Percentiles rank a stretch among this genome's conserved stretches.
Evolutionary conservation across 2,329 filamentous ascomycete species (phyloP).

Genomic region (Coniochaeta hoffmannii): DNA sequence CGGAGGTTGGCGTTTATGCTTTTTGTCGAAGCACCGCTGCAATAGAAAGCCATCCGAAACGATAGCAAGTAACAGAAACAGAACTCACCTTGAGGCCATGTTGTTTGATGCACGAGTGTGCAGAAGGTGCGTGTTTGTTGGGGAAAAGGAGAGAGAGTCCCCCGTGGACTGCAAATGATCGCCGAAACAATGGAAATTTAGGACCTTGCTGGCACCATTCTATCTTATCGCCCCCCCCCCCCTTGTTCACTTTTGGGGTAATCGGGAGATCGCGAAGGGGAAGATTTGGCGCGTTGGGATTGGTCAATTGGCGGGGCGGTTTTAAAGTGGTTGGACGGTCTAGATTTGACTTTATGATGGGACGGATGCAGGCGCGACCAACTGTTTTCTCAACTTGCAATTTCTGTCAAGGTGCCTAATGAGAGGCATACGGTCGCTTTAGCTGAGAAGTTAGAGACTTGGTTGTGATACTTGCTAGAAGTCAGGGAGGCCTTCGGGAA

Average conservation of each 20-base stretch:
- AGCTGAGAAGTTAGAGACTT: too few species aligned
- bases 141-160: background rate
- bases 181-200: conserved; percentile 1
- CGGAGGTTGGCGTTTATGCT: too few species aligned
- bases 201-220: conserved; percentile 2
- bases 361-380: background rate
- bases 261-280: conserved; percentile 3
- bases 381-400: background rate
- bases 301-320: conserved; percentile 9
- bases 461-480: too few species aligned
- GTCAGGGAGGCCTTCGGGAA: too few species aligned
- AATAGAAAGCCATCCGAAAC: too few species aligned
- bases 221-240: conserved; percentile 3
- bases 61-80: too few species aligned
- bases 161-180: background rate
- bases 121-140: background rate
- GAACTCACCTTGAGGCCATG: conserved; percentile 17
- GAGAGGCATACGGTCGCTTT: too few species aligned
- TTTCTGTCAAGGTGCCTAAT: background rate
- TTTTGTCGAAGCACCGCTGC: too few species aligned
- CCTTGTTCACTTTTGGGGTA: background rate
- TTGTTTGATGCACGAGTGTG: background rate
- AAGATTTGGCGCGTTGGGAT: conserved; percentile 10
- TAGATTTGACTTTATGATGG: background rate
- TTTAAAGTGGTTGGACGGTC: background rate